Base-by-base conservation (phyloP, 768 basidiomycete genomes). In the Mycena pura region DNA sequence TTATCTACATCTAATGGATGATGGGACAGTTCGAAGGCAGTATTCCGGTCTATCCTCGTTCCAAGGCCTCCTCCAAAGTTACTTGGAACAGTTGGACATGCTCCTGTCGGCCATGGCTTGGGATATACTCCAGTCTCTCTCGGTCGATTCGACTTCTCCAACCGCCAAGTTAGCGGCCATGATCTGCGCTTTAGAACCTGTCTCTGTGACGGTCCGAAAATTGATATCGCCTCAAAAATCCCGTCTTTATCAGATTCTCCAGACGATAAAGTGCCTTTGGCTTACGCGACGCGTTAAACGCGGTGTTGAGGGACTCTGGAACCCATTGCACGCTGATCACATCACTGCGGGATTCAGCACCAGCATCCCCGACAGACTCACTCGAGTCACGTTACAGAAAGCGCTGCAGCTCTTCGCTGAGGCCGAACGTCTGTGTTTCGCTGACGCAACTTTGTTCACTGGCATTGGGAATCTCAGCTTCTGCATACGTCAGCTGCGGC, bases 401-500 rank as follows among this genome's bases (percentile, higher is more conserved):
- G n/a, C n/a, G n/a, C n/a, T n/a, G n/a, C n/a, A n/a, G n/a, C n/a
- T n/a, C n/a, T n/a, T n/a, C n/a, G n/a, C n/a, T n/a, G n/a, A n/a
- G n/a, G n/a, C n/a, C n/a, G n/a, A n/a, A n/a, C n/a, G n/a, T n/a
- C n/a, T n/a, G n/a, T n/a, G n/a, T n/a, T n/a, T n/a, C n/a, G n/a
- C n/a, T n/a, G n/a, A n/a, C n/a, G n/a, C n/a, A n/a, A n/a, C 21
- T 28, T 22, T 46, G 44, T 11, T 50, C 51, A 29, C 38, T n/a
- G 51, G 51, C 51, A 21, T 52, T 10, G 51, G 51, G 51, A 52
- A 52, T 21, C 38, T 52, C 39, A 52, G 51, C 51, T 52, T 52
- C 25, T 52, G 51, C 27, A 41, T 52, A 15, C 51, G 51, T 7
- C 51, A 52, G 39, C 36, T 52, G 28, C 51, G 51, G 27, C 51